Evolutionary conservation across 495 filamentous ascomycete species (phyloP).

Genomic region (Penicillium atrosanguineum): DNA sequence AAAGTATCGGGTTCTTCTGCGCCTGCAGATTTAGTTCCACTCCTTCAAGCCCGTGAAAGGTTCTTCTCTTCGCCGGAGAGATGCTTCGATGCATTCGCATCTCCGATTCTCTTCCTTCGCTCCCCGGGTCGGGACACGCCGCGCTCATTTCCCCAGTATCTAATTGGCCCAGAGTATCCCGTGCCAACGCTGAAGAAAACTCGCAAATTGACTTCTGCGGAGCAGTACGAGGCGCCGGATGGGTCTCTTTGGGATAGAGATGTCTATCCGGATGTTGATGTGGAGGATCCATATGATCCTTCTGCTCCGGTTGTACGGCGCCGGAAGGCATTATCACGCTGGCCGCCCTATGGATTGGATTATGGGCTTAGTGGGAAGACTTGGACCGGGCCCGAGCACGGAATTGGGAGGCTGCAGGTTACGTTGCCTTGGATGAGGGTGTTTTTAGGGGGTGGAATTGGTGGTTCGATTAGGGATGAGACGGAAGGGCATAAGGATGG

Average conservation of each 20-base stretch:
- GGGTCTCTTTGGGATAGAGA: constrained; percentile 4
- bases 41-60: constrained; percentile 35
- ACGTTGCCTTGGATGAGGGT: constrained; percentile 35
- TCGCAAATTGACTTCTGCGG: background rate
- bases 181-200: constrained; percentile 26
- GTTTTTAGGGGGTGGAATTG: constrained; percentile 6
- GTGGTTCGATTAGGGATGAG: background rate
- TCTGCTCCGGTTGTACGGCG: constrained; percentile 20
- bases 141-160: constrained; percentile 29
- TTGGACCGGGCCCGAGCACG: constrained; percentile 15
- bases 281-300: background rate
- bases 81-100: constrained; percentile 60
- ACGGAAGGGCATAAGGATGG: background rate
- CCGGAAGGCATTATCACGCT: constrained; percentile 37
- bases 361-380: constrained; percentile 25
- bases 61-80: constrained; percentile 48
- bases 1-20: constrained; percentile 11
- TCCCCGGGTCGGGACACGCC: constrained; percentile 45
- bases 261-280: constrained; percentile 7
- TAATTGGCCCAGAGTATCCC: constrained; percentile 36
- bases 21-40: constrained; percentile 32
- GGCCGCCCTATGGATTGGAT: constrained; percentile 43
- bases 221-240: background rate
- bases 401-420: constrained; percentile 26
- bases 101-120: constrained; percentile 57